phyloP scores from a whole-genome alignment of 1,139 yeast species.

The Blastobotrys buckinghamii region DNA sequence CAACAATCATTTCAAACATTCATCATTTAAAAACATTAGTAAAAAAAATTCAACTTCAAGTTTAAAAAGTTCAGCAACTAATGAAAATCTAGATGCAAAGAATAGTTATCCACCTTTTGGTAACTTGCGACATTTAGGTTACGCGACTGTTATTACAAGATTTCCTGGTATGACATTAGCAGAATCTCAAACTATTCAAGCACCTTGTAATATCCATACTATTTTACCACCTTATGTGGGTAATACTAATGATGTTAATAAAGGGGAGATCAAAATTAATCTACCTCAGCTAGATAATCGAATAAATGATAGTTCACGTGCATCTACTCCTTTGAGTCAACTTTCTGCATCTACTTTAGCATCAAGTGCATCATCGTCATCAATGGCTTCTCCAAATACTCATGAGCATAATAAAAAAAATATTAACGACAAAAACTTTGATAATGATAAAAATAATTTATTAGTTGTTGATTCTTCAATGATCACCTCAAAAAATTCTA shows the following conservation, averaged over 20 bases:
- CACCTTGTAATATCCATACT: slow-evolving; percentile 16
- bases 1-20: not conserved
- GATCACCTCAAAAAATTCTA: no score
- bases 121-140: slow-evolving; percentile 13
- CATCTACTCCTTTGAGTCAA: not conserved
- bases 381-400: not conserved
- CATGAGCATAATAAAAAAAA: no score
- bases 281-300: not conserved
- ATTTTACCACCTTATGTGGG: slow-evolving; percentile 10
- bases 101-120: slow-evolving; percentile 14
- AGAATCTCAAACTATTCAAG: slow-evolving; percentile 10
- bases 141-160: slow-evolving; percentile 10
- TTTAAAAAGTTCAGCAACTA: not conserved
- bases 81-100: not conserved
- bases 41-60: not conserved
- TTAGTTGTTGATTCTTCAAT: slow-evolving; percentile 8
- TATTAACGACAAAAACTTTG: no score
- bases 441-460: not conserved
- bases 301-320: not conserved
- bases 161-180: slow-evolving; percentile 11
- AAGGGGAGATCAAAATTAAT: not conserved
- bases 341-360: not conserved
- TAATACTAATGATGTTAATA: not conserved
- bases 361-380: not conserved
- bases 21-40: not conserved